A percentile compares a stretch with the other conserved stretches of the same genome.
Conservation (phyloP, 495 filamentous ascomycete genomes). For the Mytilinidion resinicola region DNA sequence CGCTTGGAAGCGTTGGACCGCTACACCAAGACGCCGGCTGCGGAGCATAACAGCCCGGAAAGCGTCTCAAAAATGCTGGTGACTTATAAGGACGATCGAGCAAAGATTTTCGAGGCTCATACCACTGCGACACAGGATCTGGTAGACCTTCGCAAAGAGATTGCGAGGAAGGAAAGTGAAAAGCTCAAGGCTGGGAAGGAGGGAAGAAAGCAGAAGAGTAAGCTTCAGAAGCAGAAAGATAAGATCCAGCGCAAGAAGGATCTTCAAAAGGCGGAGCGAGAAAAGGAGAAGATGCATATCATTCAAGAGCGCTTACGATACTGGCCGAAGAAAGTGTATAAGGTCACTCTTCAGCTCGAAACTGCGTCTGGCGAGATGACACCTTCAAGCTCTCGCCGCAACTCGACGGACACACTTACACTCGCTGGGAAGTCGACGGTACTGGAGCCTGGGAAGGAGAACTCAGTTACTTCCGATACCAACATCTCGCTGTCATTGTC, state of each 20-base stretch:
- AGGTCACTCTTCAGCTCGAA: slow-evolving; percentile 54
- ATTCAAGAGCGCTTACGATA: slow-evolving; percentile 48
- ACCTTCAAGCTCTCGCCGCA: slow-evolving; percentile 50
- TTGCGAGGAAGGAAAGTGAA: slow-evolving; percentile 34
- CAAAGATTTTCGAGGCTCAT: slow-evolving; percentile 42
- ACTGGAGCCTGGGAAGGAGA: slow-evolving; percentile 8
- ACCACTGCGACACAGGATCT: slow-evolving; percentile 30
- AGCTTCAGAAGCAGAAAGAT: slow-evolving; percentile 27
- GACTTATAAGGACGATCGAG: slow-evolving; percentile 45
- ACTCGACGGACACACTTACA: slow-evolving; percentile 44
- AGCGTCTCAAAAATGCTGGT: slow-evolving; percentile 36
- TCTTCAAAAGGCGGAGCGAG: slow-evolving; percentile 39
- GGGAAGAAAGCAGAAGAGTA: slow-evolving; percentile 39
- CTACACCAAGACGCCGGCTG: slow-evolving; percentile 11
- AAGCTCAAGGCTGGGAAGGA: slow-evolving; percentile 30
- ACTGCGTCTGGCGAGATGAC: slow-evolving; percentile 39
- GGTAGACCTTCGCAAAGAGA: slow-evolving; percentile 29
- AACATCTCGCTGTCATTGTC: slow-evolving; percentile 50
- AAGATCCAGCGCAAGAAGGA: slow-evolving; percentile 36
- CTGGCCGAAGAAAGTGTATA: slow-evolving; percentile 53
- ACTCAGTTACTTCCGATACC: slow-evolving; percentile 22
- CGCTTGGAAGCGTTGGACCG: slow-evolving; percentile 14
- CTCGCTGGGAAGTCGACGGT: slow-evolving; percentile 12
- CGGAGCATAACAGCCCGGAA: slow-evolving; percentile 21
- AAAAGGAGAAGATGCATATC: slow-evolving; percentile 46